phyloP scores from a whole-genome alignment of 306 rosid species.

The Ochetophila trinervis region DNA sequence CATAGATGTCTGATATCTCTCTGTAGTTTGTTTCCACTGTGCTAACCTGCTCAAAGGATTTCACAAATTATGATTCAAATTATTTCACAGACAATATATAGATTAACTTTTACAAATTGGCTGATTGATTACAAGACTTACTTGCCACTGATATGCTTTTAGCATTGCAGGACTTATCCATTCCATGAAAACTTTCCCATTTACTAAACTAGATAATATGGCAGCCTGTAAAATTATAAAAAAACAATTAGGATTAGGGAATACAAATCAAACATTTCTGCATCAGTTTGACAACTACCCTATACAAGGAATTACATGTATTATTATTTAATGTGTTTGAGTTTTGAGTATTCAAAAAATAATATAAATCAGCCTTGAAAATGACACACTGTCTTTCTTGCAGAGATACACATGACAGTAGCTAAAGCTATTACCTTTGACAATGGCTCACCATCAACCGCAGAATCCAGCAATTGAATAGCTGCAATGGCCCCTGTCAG shows the following conservation, averaged over 20 bases:
- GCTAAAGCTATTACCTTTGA: constrained; percentile 24
- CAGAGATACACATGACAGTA: neutral
- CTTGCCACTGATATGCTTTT: constrained; percentile 41
- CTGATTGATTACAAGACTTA: constrained; percentile 5
- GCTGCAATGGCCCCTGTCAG: constrained; percentile 41
- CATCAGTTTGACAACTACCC: neutral
- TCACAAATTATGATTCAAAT: neutral
- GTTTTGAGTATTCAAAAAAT: too few species aligned
- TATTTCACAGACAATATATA: neutral
- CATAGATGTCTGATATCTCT: constrained; percentile 38
- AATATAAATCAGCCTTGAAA: neutral
- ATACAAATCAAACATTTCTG: neutral
- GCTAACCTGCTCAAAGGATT: constrained; percentile 29
- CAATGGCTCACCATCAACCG: constrained; percentile 25
- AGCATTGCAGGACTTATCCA: constrained; percentile 32
- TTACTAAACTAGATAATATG: constrained; percentile 32
- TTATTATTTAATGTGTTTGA: too few species aligned
- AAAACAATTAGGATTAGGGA: too few species aligned
- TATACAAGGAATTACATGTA: too few species aligned
- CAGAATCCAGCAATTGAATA: constrained; percentile 33
- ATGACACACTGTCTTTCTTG: neutral
- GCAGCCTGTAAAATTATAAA: constrained; percentile 26
- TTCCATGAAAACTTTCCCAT: constrained; percentile 41
- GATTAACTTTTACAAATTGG: neutral
- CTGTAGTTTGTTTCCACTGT: constrained; percentile 21